Percentiles rank a stretch among this genome's conserved stretches.
phyloP scores from a whole-genome alignment of 768 basidiomycete species.

The Psilocybe cyanescens region DNA sequence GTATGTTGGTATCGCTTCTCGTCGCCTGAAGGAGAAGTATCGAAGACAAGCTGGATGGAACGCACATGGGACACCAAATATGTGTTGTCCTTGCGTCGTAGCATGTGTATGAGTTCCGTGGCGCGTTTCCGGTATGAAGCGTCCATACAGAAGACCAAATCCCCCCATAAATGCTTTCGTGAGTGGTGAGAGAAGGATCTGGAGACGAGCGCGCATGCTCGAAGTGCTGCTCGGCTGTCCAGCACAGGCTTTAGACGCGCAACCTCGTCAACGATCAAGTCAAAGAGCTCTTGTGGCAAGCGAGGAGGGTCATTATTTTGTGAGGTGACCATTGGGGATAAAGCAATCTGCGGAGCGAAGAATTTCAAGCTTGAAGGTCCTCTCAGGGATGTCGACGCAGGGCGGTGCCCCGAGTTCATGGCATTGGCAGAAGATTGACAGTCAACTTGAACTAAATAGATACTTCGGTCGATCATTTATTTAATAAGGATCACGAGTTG shows the following conservation, averaged over 20 bases:
- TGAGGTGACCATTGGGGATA: neutral
- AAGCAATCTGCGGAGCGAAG: neutral
- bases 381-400: neutral
- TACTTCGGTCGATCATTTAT: neutral
- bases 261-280: slow-evolving; percentile 12
- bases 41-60: neutral
- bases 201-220: slow-evolving; percentile 7
- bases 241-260: neutral
- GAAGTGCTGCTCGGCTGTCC: neutral
- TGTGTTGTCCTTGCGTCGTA: neutral
- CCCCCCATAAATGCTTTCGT: neutral
- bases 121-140: slow-evolving; percentile 1
- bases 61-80: neutral
- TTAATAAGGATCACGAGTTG: neutral
- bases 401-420: neutral
- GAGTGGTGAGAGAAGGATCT: slow-evolving; percentile 1
- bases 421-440: neutral
- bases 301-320: neutral
- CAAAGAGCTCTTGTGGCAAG: slow-evolving; percentile 12
- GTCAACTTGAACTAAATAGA: neutral
- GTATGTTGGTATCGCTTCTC: neutral
- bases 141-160: slow-evolving; percentile 2
- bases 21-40: neutral
- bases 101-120: neutral
- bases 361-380: neutral